Evolutionary conservation across 1,284 basidiomycete genomes (phyloP), one percentile per base, ranked within the genome.

Genomic region (Ceratobasidium sp.): DNA sequence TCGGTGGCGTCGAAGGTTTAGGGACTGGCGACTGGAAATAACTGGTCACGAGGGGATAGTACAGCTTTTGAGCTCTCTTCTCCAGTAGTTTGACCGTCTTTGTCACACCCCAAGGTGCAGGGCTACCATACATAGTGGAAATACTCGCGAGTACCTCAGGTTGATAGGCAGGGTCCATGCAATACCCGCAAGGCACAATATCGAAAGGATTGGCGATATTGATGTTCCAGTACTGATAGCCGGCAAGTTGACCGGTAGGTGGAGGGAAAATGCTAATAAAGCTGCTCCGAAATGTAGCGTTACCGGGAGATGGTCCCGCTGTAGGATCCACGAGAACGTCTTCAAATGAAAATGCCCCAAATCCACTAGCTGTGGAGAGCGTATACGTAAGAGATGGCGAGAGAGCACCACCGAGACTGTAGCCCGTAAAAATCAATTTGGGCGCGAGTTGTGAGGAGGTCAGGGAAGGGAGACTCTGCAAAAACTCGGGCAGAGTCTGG

Each of bases 331-430:
- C 68, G 10, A 58, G 33, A 2, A 63, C 66, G 39, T 71, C 31
- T 8, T 35, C 56, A 3, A 1, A 20, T 3, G 45, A 4, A 37
- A 77, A 51, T 8, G 45, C 28, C 4, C 53, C 63, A 7, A 64
- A 15, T 15, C 13, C 23, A 1, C 31, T 31, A 7, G 45, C 47
- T 23, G 54, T 33, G 11, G 15, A 6, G 15, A 69, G 31, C 33
- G 17, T 53, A 17, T 53, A 39, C 45, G 76, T 68, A 8, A 77
- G 76, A 2, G 60, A 54, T 6, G 76, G 76, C 3, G 76, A 28
- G 8, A 77, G 60, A 33, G 76, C 68, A 15, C 76, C 76, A 13
- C 76, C 76, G 4, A 71, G 76, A 45, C 76, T 73, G 26, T 77
- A 68, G 0, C 76, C 76, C 4, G 76, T 74, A 15, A 77, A 56